Evolutionary conservation across 2,329 filamentous ascomycete genomes (phyloP).

Genomic region (Beauveria sp.): DNA sequence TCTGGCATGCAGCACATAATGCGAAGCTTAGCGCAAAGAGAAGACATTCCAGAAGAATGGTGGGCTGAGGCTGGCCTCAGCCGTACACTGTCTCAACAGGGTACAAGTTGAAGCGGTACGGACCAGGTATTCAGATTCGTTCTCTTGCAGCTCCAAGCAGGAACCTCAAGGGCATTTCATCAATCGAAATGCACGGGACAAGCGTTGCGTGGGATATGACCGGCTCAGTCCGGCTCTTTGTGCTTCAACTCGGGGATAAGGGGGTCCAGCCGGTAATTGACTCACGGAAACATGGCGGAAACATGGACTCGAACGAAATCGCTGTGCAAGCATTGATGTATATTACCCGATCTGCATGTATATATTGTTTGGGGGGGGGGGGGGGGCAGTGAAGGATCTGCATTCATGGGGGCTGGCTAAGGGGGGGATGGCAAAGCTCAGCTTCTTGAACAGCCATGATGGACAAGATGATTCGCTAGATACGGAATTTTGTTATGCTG

Average conservation of each 20-base stretch:
- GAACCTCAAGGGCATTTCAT: background rate
- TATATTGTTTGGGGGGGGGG: background rate
- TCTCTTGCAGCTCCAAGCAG: background rate
- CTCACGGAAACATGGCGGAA: background rate
- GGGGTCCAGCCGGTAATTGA: background rate
- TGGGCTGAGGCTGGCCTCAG: conserved; percentile 66
- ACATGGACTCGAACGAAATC: background rate
- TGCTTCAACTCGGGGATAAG: background rate
- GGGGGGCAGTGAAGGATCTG: background rate
- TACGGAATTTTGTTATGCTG: background rate
- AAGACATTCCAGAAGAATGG: conserved; percentile 77
- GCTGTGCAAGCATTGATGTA: background rate
- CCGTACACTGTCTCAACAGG: conserved; percentile 40
- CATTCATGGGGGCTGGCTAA: background rate
- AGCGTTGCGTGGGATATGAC: background rate
- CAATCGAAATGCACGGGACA: background rate
- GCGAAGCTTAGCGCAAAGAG: conserved; percentile 58
- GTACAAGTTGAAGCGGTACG: conserved; percentile 9
- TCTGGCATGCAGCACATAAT: conserved; percentile 66
- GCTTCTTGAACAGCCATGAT: background rate
- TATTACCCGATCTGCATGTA: background rate
- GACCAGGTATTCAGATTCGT: background rate
- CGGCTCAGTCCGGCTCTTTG: background rate
- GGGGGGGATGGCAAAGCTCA: background rate
- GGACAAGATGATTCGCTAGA: background rate